These are phyloP conservation scores for Poa annua DNA, from an alignment of 176 grass and related monocot species.

Conservation along the genomic window DNA sequence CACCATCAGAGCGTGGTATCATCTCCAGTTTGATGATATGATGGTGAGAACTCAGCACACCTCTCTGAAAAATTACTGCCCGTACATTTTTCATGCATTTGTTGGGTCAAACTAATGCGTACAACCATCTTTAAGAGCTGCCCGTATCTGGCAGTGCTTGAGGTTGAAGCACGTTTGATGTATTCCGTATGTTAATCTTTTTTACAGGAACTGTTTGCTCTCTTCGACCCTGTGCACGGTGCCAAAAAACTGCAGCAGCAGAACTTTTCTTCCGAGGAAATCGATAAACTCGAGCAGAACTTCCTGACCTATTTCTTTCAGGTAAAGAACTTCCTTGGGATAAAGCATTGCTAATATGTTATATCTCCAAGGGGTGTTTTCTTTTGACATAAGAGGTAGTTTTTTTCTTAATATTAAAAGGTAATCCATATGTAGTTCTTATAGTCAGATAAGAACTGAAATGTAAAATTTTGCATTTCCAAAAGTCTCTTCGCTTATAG, in stretches of 20 bases:
- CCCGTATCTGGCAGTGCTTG: constrained; percentile 16
- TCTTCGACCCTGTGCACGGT: constrained; percentile 88
- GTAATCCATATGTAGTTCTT: background rate
- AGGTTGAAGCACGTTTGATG: constrained; percentile 34
- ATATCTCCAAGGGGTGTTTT: background rate
- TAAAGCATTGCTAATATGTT: constrained; percentile 10
- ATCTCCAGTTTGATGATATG: constrained; percentile 98
- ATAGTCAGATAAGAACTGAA: too few species aligned
- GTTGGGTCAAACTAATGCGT: background rate
- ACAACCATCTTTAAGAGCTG: constrained; percentile 14
- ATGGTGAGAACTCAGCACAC: constrained; percentile 56
- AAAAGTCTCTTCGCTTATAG: too few species aligned
- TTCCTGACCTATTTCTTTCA: constrained; percentile 87
- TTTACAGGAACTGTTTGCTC: constrained; percentile 80
- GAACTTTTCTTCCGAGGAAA: constrained; percentile 66
- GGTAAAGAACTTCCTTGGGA: constrained; percentile 46
- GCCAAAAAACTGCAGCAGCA: constrained; percentile 77
- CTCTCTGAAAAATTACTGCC: background rate
- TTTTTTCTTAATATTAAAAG: constrained; percentile 5
- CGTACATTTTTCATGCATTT: background rate
- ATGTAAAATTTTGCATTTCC: too few species aligned
- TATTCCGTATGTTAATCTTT: constrained; percentile 31
- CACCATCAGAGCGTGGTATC: constrained; percentile 90
- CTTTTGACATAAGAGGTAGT: background rate
- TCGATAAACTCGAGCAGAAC: constrained; percentile 83